Percentiles rank a stretch among this genome's conserved stretches.
Evolutionary conservation across 2,329 filamentous ascomycete species (phyloP).

Genomic region (Lasiodiplodia sp.): DNA sequence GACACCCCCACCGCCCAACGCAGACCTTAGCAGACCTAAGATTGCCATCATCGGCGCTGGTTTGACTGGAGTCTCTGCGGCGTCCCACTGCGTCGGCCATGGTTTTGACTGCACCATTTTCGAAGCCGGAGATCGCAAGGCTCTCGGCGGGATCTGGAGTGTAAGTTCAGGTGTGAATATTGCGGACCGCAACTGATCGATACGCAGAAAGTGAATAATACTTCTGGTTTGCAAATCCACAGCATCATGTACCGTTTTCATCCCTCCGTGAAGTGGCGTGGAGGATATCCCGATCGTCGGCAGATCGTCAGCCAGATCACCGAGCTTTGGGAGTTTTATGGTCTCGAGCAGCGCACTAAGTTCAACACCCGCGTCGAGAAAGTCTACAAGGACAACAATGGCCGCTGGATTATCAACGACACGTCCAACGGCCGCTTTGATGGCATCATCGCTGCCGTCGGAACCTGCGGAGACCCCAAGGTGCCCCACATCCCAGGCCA

Average conservation of each 20-base stretch:
- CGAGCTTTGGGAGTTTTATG: conserved; percentile 77
- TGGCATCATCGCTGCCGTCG: conserved; percentile 78
- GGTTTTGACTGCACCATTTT: conserved; percentile 84
- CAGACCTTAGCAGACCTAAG: conserved; percentile 65
- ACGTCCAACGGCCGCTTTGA: conserved; percentile 75
- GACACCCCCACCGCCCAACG: conserved; percentile 67
- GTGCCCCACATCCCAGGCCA: conserved; percentile 75
- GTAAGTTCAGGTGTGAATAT: conserved; percentile 52
- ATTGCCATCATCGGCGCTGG: conserved; percentile 57
- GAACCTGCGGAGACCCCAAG: conserved; percentile 81
- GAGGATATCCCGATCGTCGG: conserved; percentile 78
- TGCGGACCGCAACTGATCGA: not conserved
- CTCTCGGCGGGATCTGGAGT: conserved; percentile 82
- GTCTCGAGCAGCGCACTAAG: conserved; percentile 71
- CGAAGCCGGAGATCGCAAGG: conserved; percentile 71
- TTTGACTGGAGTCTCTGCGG: conserved; percentile 78
- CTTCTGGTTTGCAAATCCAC: conserved; percentile 83
- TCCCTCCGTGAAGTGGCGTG: conserved; percentile 75
- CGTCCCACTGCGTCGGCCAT: conserved; percentile 83
- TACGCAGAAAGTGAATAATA: conserved; percentile 76
- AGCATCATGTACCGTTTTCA: conserved; percentile 89
- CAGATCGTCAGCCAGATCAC: conserved; percentile 78
- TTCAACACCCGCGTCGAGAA: conserved; percentile 75
- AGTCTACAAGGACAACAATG: conserved; percentile 71
- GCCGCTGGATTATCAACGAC: conserved; percentile 81